phyloP scores from a whole-genome alignment of 257 asterid species.

The Solanum paucissectum region DNA sequence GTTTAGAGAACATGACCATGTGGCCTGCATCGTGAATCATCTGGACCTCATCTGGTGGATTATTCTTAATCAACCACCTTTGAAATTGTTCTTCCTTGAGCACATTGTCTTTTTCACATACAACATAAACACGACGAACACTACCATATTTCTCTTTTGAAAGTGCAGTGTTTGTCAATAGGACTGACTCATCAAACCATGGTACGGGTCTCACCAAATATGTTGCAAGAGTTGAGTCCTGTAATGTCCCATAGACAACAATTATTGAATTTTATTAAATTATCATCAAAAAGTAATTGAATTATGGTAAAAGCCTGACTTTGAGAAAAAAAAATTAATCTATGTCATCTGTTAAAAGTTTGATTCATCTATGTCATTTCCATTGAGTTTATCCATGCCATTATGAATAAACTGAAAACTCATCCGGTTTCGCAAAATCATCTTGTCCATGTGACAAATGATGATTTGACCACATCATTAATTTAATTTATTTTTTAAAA shows the following conservation, averaged over 20 bases:
- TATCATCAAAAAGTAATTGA: not conserved
- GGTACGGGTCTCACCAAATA: slow-evolving; percentile 20
- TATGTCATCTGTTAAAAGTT: too few relatives aligned
- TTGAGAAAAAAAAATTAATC: too few relatives aligned
- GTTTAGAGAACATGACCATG: slow-evolving; percentile 35
- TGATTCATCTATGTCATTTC: too few relatives aligned
- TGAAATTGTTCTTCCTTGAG: slow-evolving; percentile 2
- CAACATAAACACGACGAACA: slow-evolving; percentile 23
- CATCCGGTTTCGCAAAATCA: too few relatives aligned
- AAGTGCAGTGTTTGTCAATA: not conserved
- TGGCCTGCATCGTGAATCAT: slow-evolving; percentile 26
- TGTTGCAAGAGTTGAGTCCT: slow-evolving; percentile 33
- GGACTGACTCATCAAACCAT: not conserved
- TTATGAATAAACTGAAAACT: too few relatives aligned
- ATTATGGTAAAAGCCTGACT: too few relatives aligned
- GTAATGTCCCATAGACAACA: not conserved
- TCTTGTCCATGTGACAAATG: too few relatives aligned
- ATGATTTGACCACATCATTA: too few relatives aligned
- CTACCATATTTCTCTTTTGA: slow-evolving; percentile 21
- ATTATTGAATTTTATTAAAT: not conserved
- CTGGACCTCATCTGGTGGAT: slow-evolving; percentile 25
- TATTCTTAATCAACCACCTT: slow-evolving; percentile 25
- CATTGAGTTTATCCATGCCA: too few relatives aligned
- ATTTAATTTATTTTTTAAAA: too few relatives aligned
- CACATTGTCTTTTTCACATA: slow-evolving; percentile 15